Evolutionary conservation across 2,329 filamentous ascomycete genomes (phyloP), one percentile per base, ranked within the genome.

Genomic region (Sarocladiaceae sp.): DNA sequence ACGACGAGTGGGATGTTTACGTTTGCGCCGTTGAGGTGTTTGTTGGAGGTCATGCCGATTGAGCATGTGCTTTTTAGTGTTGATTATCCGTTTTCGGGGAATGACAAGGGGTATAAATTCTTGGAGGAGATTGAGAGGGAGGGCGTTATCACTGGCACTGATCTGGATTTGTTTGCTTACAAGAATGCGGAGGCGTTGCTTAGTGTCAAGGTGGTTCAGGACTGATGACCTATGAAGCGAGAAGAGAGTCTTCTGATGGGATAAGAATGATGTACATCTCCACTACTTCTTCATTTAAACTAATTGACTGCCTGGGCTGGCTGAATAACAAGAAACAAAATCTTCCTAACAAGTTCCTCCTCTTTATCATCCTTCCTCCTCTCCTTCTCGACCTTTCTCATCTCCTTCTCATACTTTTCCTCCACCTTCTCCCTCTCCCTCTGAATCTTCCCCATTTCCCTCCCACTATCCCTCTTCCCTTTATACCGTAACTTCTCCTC

Each of bases 1-100:
- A 82, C 79, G 1, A 82, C 79, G 2, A 76, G 72, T 50, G 80
- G 80, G 2, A 72, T 76, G 52, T 80, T 76, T 62, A 72, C 72
- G 25, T 54, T 82, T 17, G 69, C 66, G 51, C 75, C 73, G 4
- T 58, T 83, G 64, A 69, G 69, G 2, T 72, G 67, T 50, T 59
- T 76, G 6, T 53, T 75, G 44, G 55, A 70, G 52, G 73, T 72
- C 6, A 78, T 72, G 2, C 68, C 65, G 17, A 66, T 72, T n/a
- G 77, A 81, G 22, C 68, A 69, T 13, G 70, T 84, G 1, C 52
- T 84, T 59, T 83, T 77, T 58, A 80, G 75, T 54, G 74, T 82
- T 10, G 79, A 83, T 57, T 83, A 82, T 57, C 81, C 80, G 0
- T 81, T 82, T 48, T 70, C 71, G 39, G 66, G 65, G 47, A 80